phyloP scores from a whole-genome alignment of 306 rosid species.

The Glycine soja region DNA sequence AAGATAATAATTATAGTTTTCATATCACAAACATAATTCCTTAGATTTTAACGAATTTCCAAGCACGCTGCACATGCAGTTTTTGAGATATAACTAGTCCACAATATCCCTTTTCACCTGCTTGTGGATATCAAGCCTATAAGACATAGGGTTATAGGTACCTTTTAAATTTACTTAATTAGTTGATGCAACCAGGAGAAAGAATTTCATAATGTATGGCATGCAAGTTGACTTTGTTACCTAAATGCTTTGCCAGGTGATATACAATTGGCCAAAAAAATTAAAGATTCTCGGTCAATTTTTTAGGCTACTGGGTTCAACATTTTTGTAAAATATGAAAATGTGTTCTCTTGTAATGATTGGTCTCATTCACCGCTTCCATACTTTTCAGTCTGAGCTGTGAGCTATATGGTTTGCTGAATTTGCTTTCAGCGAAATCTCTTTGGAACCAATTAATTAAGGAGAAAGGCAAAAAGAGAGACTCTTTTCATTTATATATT shows the following conservation, averaged over 20 bases:
- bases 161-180: slow-evolving; percentile 10
- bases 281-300: background rate
- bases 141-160: background rate
- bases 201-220: background rate
- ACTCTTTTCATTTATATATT: background rate
- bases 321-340: slow-evolving; percentile 1
- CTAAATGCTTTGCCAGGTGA: background rate
- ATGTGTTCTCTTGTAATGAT: slow-evolving; percentile 9
- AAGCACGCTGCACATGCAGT: background rate
- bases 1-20: too few relatives aligned
- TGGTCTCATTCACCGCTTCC: slow-evolving; percentile 30
- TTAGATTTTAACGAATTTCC: too few relatives aligned
- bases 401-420: background rate
- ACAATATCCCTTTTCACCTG: background rate
- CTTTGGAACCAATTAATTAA: background rate
- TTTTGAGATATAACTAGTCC: background rate
- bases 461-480: background rate
- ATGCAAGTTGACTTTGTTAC: slow-evolving; percentile 35
- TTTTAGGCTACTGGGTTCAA: background rate
- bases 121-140: background rate
- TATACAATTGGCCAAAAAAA: background rate
- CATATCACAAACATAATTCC: too few relatives aligned
- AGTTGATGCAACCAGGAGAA: background rate
- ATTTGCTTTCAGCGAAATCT: slow-evolving; percentile 12
- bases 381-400: slow-evolving; percentile 32